A percentile compares a stretch with the other conserved stretches of the same genome.
phyloP scores from a whole-genome alignment of 257 asterid species.

The Nicotiana undulata region DNA sequence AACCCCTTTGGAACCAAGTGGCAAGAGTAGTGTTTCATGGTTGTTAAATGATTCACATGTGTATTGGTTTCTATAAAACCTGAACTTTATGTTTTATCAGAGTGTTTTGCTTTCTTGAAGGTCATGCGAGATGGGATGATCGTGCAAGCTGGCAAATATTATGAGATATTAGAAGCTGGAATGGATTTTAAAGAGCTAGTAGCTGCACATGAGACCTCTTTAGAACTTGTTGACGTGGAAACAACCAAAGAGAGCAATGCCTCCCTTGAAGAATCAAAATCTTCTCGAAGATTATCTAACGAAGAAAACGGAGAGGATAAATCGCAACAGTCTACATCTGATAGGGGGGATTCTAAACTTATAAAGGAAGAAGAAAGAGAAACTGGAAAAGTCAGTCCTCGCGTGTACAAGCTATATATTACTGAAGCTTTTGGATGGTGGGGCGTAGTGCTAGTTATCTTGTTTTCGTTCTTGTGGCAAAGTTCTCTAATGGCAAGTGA shows the following conservation, averaged over 20 bases:
- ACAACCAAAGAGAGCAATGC: constrained; percentile 26
- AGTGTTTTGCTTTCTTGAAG: constrained; percentile 20
- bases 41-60: too few relatives aligned
- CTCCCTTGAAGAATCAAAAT: constrained; percentile 24
- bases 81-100: neutral
- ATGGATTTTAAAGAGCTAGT: constrained; percentile 70
- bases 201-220: constrained; percentile 82
- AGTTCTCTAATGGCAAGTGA: constrained; percentile 69
- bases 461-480: constrained; percentile 61
- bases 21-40: neutral
- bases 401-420: constrained; percentile 69
- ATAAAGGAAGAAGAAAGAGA: constrained; percentile 89
- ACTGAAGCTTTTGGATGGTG: constrained; percentile 86
- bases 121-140: constrained; percentile 91
- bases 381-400: constrained; percentile 65
- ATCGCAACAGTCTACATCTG: constrained; percentile 26
- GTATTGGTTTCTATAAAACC: neutral
- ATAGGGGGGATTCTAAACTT: constrained; percentile 54
- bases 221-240: constrained; percentile 89
- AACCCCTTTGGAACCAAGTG: neutral
- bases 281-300: constrained; percentile 35
- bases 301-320: constrained; percentile 47
- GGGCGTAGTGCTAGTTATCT: constrained; percentile 47
- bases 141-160: constrained; percentile 84
- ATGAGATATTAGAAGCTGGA: constrained; percentile 45